Conservation (phyloP, 768 basidiomycete genomes). For the Fibroporia radiculosa region DNA sequence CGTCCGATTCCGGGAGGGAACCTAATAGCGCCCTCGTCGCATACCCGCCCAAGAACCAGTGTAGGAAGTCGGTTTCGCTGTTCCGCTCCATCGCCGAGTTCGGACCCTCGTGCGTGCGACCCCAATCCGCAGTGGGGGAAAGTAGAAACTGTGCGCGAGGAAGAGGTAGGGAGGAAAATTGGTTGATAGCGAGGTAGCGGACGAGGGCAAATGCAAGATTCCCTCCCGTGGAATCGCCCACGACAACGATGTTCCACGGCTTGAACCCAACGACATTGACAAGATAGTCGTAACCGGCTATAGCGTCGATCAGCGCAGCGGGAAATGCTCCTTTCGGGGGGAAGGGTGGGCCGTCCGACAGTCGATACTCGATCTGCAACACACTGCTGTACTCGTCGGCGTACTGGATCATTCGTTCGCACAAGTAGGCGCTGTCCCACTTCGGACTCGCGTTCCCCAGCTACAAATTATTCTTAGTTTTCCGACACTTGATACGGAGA, state of each 20-base stretch:
- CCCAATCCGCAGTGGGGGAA: constrained; percentile 49
- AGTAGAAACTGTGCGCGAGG: constrained; percentile 31
- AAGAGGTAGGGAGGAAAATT: not conserved
- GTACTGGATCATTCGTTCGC: not conserved
- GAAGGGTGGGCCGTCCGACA: constrained; percentile 22
- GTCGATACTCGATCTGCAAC: constrained; percentile 41
- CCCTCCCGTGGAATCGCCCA: constrained; percentile 51
- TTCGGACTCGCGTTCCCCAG: not conserved
- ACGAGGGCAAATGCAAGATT: constrained; percentile 35
- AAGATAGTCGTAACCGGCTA: constrained; percentile 41
- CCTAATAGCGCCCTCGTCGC: constrained; percentile 37
- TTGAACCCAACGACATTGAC: constrained; percentile 32
- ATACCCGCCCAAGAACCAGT: constrained; percentile 17
- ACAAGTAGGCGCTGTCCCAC: not conserved
- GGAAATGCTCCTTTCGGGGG: constrained; percentile 37
- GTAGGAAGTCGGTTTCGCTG: constrained; percentile 20
- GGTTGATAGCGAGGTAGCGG: constrained; percentile 25
- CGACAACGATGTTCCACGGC: constrained; percentile 36
- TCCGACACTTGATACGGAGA: too few relatives aligned
- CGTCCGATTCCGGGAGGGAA: constrained; percentile 38
- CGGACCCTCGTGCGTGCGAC: constrained; percentile 28
- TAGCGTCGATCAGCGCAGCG: constrained; percentile 22
- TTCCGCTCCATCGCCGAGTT: constrained; percentile 14
- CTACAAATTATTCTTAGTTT: too few relatives aligned
- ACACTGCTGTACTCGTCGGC: constrained; percentile 18